These are phyloP conservation scores for Tubosaeta sp. DNA, from an alignment of 768 basidiomycete species.

Conservation along the genomic window DNA sequence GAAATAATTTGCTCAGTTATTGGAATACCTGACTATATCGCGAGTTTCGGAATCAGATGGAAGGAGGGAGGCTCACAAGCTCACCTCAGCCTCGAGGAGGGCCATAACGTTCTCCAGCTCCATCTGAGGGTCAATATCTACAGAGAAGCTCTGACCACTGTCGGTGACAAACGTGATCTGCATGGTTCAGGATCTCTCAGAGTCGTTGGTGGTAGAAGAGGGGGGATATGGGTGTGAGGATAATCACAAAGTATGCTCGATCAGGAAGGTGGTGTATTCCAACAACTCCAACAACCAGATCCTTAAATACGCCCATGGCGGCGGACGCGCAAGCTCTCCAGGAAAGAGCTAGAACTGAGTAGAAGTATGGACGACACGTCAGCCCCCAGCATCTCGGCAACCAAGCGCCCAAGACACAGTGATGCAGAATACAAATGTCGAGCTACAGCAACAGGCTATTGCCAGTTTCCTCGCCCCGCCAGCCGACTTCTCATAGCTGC, in stretches of 20 bases:
- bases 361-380: conserved; percentile 18
- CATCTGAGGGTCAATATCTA: conserved; percentile 90
- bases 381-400: conserved; percentile 6
- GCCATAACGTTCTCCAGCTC: conserved; percentile 91
- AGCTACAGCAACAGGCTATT: conserved; percentile 12
- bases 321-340: conserved; percentile 16
- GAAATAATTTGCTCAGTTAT: conserved; percentile 69
- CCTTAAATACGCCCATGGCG: conserved; percentile 12
- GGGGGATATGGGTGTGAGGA: neutral
- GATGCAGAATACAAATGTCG: conserved; percentile 1
- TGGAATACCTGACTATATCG: conserved; percentile 66
- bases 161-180: conserved; percentile 70
- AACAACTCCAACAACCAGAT: neutral
- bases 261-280: conserved; percentile 20
- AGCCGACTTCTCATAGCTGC: conserved; percentile 32
- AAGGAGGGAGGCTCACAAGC: conserved; percentile 20
- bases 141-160: conserved; percentile 52
- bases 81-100: conserved; percentile 90
- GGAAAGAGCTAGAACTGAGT: conserved; percentile 22
- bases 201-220: conserved; percentile 4
- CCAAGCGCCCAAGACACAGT: conserved; percentile 7
- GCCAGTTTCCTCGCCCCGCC: conserved; percentile 24
- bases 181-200: conserved; percentile 39
- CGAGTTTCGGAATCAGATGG: neutral
- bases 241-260: conserved; percentile 12